A percentile compares a stretch with the other conserved stretches of the same genome.
These are phyloP conservation scores for Neocatenulostroma microsporum DNA, from an alignment of 2,329 filamentous ascomycete species.

Conservation along the genomic window DNA sequence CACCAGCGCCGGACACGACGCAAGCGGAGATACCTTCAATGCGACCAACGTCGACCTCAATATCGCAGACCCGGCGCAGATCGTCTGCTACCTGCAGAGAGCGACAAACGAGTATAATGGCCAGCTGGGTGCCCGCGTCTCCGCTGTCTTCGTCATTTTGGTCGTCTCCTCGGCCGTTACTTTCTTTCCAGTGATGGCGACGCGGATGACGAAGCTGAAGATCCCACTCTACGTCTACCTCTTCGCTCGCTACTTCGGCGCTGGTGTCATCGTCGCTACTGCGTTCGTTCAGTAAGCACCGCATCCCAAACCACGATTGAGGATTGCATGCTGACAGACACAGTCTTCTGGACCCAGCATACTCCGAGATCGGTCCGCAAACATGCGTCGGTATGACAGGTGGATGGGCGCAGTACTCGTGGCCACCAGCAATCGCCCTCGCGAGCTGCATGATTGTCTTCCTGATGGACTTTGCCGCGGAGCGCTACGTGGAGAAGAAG, in stretches of 20 bases:
- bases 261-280: conserved; percentile 42
- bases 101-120: conserved; percentile 49
- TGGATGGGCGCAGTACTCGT: conserved; percentile 43
- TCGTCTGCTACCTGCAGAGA: conserved; percentile 46
- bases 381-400: conserved; percentile 49
- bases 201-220: conserved; percentile 28
- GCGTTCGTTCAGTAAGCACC: conserved; percentile 40
- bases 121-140: conserved; percentile 37
- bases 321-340: too few species aligned
- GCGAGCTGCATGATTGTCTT: conserved; percentile 44
- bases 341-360: conserved; percentile 31
- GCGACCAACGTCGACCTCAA: conserved; percentile 8
- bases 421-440: conserved; percentile 47
- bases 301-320: too few species aligned
- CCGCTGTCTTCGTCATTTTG: conserved; percentile 39
- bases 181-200: conserved; percentile 43
- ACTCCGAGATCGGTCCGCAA: conserved; percentile 26
- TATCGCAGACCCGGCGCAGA: conserved; percentile 22
- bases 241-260: conserved; percentile 42
- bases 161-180: conserved; percentile 35
- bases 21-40: conserved; percentile 1
- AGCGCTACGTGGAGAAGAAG: conserved; percentile 44
- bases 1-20: too few species aligned
- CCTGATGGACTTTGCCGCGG: conserved; percentile 44
- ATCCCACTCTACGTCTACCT: conserved; percentile 40